Evolutionary conservation across 148 eudicot species (phyloP), one percentile per base, ranked within the genome.

Genomic region (Heliamphora exappendiculata): DNA sequence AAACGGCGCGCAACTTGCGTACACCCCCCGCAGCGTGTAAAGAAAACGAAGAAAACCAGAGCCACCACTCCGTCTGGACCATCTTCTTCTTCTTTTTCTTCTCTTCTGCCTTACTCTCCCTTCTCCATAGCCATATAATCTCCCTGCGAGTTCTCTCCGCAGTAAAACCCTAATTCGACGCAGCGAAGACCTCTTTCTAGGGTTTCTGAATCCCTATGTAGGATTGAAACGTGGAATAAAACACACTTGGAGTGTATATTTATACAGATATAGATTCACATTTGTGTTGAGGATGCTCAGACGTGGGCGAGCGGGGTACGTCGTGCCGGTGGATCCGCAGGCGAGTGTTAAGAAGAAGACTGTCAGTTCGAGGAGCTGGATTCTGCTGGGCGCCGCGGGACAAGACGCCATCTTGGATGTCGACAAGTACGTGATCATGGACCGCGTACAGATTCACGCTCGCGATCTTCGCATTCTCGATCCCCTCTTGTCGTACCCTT

Each of bases 381-480:
- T 91, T 14, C 64, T 88, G 31, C 67, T 91, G 75, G 89, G 86
- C 70, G 76, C 84, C 0, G 45, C 73, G 0, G 93, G 93, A 14
- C 66, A 82, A 12, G 93, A 81, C 45, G 81, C 84, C 5, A 59
- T 88, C 1, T 73, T 89, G 70, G 96, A 91, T 72, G 89, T 91
- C 8, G 98, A 93, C 59, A 93, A 91, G 81, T 85, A 91, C 62
- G 86, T 88, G 9, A 91, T 91, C 66, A 93, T 91, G 96, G 93
- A 89, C 31, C 87, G 95, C 7, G 93, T 88, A 68, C 91, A 88
- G 76, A 91, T 93, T 70, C 98, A 91, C 75, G 96, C 96, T 0
- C 92, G 98, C 5, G 98, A 93, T 88, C 91, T 93, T 63, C 90
- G 98, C 37, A 86, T 93, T 67, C 84, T 93, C 39, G 98, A 93